Percentiles rank a stretch among this genome's conserved stretches.
Evolutionary conservation across 192 early-diverging fungal genomes (phyloP).

Genomic region (Gaertneriomyces sp.): DNA sequence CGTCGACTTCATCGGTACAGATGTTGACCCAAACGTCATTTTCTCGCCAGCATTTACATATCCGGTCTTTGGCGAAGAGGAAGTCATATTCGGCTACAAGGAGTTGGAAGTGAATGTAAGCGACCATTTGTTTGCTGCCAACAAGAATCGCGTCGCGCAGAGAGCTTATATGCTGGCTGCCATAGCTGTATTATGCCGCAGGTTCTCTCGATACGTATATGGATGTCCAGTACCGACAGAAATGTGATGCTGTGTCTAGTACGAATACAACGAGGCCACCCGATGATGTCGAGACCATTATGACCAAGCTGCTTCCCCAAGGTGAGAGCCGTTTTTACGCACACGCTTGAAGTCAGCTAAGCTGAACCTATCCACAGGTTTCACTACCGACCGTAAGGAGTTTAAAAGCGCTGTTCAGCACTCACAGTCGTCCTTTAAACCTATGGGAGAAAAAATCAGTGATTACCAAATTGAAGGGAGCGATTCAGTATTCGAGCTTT

Average conservation of each 20-base stretch:
- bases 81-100: conserved; percentile 88
- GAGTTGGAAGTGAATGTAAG: conserved; percentile 64
- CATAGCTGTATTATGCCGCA: conserved; percentile 70
- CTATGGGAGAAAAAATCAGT: conserved; percentile 71
- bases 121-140: background rate
- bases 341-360: background rate
- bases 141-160: too few relatives aligned
- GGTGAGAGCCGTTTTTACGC: conserved; percentile 27
- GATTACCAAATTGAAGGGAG: conserved; percentile 59
- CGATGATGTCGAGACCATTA: conserved; percentile 48
- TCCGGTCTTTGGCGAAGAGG: conserved; percentile 82
- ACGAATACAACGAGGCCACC: conserved; percentile 22
- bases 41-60: conserved; percentile 87
- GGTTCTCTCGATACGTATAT: conserved; percentile 76
- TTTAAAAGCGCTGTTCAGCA: conserved; percentile 61
- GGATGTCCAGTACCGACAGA: conserved; percentile 58
- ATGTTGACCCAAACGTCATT: conserved; percentile 3
- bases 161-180: background rate
- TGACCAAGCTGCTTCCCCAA: conserved; percentile 55
- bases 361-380: conserved; percentile 8
- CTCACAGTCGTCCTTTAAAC: conserved; percentile 66
- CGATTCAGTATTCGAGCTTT: conserved; percentile 62
- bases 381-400: conserved; percentile 54
- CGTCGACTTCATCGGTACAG: too few relatives aligned
- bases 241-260: conserved; percentile 51